Evolutionary conservation across 2,329 filamentous ascomycete species (phyloP), one percentile per base, ranked within the genome.

Genomic region (Periconia sp.): DNA sequence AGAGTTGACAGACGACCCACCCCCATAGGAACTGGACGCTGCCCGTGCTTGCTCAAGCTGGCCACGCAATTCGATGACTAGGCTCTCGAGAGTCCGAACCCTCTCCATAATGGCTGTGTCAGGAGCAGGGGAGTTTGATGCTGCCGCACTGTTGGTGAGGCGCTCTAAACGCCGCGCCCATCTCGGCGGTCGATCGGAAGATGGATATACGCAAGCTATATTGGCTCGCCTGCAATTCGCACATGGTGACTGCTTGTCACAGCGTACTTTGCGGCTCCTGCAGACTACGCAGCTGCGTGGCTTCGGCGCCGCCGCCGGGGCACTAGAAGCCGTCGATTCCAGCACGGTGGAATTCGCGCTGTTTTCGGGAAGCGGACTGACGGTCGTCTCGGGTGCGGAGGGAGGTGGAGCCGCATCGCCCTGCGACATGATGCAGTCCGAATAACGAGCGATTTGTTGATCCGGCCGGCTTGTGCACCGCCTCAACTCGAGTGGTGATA

Each of bases 181-280:
- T 63, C 77, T 69, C 42, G 79, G 79, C 0, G 77, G 74, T 2
- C 74, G 75, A 43, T 81, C 75, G 29, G 64, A 61, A 2, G 77
- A 73, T 0, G 79, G 78, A 12, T 77, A 66, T 18, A 81, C 65
- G 48, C 80, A 83, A 8, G 74, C 66, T 28, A 82, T 80, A 36
- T 75, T 73, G 9, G 75, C 79, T 4, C 75, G 73, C 8, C 75
- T 76, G 54, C 80, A 83, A 51, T 82, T 82, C 4, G 79, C 78
- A 51, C 81, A 83, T 1, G 80, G 80, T 3, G 74, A 76, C 30
- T 68, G 63, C 60, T 81, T 82, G 57, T 83, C 78, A 59, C 81
- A 84, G 31, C 78, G 77, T 4, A 83, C 80, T 51, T 83, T 83
- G 32, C 80, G 78, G 23, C 63, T 69, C 30, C 80, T 73, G 48